A percentile compares a stretch with the other conserved stretches of the same genome.
phyloP scores from a whole-genome alignment of 176 grass and related monocot species.

The bread wheat (Triticum aestivum) region DNA sequence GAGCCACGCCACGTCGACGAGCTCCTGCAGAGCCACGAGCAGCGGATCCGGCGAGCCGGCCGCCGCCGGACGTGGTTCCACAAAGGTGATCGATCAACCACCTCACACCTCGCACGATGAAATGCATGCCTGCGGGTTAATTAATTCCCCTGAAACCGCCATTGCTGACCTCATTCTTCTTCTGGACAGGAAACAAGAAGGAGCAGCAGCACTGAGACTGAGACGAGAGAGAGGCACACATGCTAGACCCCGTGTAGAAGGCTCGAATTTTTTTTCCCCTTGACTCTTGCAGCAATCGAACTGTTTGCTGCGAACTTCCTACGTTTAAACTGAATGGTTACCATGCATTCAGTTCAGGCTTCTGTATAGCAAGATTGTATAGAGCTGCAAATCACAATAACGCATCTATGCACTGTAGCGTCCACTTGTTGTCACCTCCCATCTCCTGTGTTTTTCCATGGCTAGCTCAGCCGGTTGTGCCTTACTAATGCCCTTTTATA shows the following conservation, averaged over 20 bases:
- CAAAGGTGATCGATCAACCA: constrained; percentile 42
- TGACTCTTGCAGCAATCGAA: neutral
- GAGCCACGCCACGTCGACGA: constrained; percentile 69
- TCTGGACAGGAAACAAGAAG: constrained; percentile 35
- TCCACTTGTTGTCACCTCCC: neutral
- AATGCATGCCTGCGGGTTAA: neutral
- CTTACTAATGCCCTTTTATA: neutral
- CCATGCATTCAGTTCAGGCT: neutral
- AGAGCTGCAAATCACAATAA: constrained; percentile 11
- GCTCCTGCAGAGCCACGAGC: constrained; percentile 74
- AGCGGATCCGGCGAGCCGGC: constrained; percentile 55
- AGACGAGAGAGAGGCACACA: neutral
- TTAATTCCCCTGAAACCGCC: neutral
- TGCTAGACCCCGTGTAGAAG: neutral
- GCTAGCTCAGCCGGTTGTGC: neutral
- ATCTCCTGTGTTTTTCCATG: neutral
- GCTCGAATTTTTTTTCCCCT: neutral
- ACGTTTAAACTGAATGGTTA: neutral
- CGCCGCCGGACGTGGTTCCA: constrained; percentile 69
- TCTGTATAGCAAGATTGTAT: constrained; percentile 14
- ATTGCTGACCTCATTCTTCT: constrained; percentile 9
- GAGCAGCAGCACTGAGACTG: constrained; percentile 24
- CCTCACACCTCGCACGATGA: neutral
- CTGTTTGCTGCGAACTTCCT: neutral
- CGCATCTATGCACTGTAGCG: neutral